These are phyloP conservation scores for Paspalum vaginatum DNA, from an alignment of 176 grass and related monocot genomes.

Conservation along the genomic window DNA sequence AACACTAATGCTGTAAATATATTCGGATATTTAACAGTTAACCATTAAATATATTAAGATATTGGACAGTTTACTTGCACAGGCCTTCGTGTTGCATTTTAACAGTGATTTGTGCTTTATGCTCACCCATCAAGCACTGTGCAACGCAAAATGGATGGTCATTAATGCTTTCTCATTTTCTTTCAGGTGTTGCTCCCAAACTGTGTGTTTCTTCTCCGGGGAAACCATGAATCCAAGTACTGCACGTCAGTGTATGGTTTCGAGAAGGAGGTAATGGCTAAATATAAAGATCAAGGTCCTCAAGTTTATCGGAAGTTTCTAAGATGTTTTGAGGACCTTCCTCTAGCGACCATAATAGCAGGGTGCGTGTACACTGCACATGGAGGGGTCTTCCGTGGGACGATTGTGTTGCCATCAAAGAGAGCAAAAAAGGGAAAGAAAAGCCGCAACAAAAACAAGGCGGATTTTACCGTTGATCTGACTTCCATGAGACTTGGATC, in stretches of 20 bases:
- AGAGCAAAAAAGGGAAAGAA: conserved; percentile 78
- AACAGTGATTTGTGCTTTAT: neutral
- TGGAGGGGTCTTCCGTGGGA: conserved; percentile 83
- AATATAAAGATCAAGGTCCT: conserved; percentile 82
- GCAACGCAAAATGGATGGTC: neutral
- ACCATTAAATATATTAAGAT: neutral
- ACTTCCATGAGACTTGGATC: conserved; percentile 79
- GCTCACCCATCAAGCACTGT: neutral
- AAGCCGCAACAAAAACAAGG: conserved; percentile 49
- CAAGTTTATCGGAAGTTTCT: conserved; percentile 90
- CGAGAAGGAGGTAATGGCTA: conserved; percentile 78
- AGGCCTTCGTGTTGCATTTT: neutral
- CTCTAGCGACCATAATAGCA: conserved; percentile 93
- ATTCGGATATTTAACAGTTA: neutral
- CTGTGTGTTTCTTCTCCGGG: conserved; percentile 79
- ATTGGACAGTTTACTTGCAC: neutral
- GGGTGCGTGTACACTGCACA: conserved; percentile 89
- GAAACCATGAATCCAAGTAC: conserved; percentile 98
- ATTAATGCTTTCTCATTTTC: neutral
- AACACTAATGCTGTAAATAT: neutral
- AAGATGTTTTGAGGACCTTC: conserved; percentile 96
- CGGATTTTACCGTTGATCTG: conserved; percentile 25
- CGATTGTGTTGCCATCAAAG: conserved; percentile 52
- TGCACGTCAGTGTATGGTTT: conserved; percentile 98
- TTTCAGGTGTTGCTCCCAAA: conserved; percentile 72